Conservation (phyloP, 352 stramenopile species). For the Phytophthora quininea region DNA sequence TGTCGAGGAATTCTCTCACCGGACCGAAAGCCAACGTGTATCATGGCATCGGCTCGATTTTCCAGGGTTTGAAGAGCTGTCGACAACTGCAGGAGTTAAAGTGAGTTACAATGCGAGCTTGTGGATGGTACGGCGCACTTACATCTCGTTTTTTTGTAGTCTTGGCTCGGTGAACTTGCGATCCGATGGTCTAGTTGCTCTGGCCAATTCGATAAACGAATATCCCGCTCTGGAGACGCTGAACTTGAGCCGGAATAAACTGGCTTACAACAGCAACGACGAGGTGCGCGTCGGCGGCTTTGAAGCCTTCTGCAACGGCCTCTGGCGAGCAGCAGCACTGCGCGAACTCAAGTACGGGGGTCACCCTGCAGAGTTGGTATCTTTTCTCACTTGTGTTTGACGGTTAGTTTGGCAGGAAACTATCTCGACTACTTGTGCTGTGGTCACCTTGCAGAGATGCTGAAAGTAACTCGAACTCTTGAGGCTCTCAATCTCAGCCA, state of each 20-base stretch:
- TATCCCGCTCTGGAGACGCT: slow-evolving; percentile 52
- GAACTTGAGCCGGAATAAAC: slow-evolving; percentile 50
- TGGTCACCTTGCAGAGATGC: slow-evolving; percentile 50
- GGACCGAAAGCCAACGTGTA: slow-evolving; percentile 56
- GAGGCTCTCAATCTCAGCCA: slow-evolving; percentile 42
- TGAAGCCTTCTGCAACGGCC: slow-evolving; percentile 56
- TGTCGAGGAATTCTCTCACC: slow-evolving; percentile 62
- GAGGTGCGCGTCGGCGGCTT: slow-evolving; percentile 57
- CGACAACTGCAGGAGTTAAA: slow-evolving; percentile 56
- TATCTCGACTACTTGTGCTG: slow-evolving; percentile 61
- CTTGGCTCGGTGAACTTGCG: slow-evolving; percentile 44
- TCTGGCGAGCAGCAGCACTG: slow-evolving; percentile 58
- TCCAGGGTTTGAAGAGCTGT: slow-evolving; percentile 54
- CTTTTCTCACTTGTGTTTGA: background rate
- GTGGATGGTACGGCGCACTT: background rate
- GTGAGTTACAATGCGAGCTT: slow-evolving; percentile 31
- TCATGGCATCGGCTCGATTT: slow-evolving; percentile 54
- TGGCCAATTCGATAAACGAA: slow-evolving; percentile 51
- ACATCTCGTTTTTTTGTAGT: slow-evolving; percentile 26
- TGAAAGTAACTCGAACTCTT: slow-evolving; percentile 59
- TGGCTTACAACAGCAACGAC: slow-evolving; percentile 60
- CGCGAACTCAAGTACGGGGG: slow-evolving; percentile 36
- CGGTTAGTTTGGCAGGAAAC: slow-evolving; percentile 51
- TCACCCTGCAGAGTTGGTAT: no score
- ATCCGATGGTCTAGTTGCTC: slow-evolving; percentile 55